A percentile compares a stretch with the other conserved stretches of the same genome.
phyloP scores from a whole-genome alignment of 345 rosid species.

The Populus ilicifolia region DNA sequence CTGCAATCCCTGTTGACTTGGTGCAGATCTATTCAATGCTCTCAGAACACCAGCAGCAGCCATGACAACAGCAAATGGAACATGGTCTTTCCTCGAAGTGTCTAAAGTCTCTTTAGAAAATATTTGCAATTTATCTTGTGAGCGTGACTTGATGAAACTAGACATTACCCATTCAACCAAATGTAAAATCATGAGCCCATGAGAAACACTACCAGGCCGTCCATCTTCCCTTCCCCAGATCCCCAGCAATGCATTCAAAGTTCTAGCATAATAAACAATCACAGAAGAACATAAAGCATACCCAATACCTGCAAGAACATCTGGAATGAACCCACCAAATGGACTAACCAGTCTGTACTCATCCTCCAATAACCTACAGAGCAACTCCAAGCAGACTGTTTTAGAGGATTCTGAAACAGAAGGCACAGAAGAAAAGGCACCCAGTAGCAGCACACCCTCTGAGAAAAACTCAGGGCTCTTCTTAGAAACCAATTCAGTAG shows the following conservation, averaged over 20 bases:
- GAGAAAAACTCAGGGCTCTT: constrained; percentile 47
- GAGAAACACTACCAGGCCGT: constrained; percentile 40
- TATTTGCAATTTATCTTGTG: constrained; percentile 40
- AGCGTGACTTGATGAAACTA: constrained; percentile 45
- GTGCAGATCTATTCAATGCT: constrained; percentile 44
- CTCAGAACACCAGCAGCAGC: constrained; percentile 74
- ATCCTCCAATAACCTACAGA: constrained; percentile 58
- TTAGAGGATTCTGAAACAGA: constrained; percentile 50
- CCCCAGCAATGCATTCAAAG: constrained; percentile 52
- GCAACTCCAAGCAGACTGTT: constrained; percentile 50
- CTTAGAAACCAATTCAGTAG: constrained; percentile 23
- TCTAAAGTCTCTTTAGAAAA: constrained; percentile 43
- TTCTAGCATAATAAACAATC: constrained; percentile 38
- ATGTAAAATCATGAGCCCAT: constrained; percentile 81
- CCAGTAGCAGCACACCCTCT: constrained; percentile 60
- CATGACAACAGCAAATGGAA: constrained; percentile 56
- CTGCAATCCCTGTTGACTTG: constrained; percentile 36
- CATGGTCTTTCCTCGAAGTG: constrained; percentile 35
- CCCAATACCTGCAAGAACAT: constrained; percentile 80
- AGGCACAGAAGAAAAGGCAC: constrained; percentile 61
- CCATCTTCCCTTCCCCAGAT: constrained; percentile 62
- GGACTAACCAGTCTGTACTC: constrained; percentile 36
- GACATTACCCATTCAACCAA: constrained; percentile 76
- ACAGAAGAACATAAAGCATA: constrained; percentile 65
- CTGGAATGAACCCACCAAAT: constrained; percentile 36